These are phyloP conservation scores for Chaetomium globosum DNA, from an alignment of 2,329 filamentous ascomycete genomes.

Conservation along the genomic window DNA sequence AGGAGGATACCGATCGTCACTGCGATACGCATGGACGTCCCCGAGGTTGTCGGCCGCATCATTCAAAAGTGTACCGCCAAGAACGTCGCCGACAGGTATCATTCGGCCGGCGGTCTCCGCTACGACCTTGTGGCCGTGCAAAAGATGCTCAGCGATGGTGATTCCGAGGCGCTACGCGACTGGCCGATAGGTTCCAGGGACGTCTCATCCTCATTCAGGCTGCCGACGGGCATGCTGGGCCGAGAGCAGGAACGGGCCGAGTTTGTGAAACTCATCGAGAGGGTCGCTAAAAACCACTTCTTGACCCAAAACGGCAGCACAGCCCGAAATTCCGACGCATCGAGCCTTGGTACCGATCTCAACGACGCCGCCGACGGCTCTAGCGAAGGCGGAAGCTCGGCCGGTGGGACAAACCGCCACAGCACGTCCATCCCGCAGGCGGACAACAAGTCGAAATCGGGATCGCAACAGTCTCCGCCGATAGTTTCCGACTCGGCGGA, in stretches of 20 bases:
- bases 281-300: conserved; percentile 68
- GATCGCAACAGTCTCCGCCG: conserved; percentile 47
- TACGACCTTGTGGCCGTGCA: conserved; percentile 77
- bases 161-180: conserved; percentile 68
- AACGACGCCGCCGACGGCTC: conserved; percentile 56
- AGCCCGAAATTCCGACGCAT: conserved; percentile 57
- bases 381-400: conserved; percentile 63
- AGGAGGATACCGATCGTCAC: conserved; percentile 77
- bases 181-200: conserved; percentile 82
- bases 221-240: conserved; percentile 81
- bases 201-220: conserved; percentile 87
- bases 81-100: conserved; percentile 82
- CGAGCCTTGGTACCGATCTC: conserved; percentile 56
- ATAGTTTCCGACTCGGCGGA: conserved; percentile 45
- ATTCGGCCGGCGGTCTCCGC: conserved; percentile 83
- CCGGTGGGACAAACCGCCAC: conserved; percentile 53
- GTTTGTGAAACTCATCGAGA: conserved; percentile 75
- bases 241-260: conserved; percentile 70
- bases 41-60: conserved; percentile 77
- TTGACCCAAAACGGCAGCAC: conserved; percentile 48
- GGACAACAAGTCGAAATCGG: conserved; percentile 48
- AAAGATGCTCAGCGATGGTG: conserved; percentile 72
- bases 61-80: conserved; percentile 93
- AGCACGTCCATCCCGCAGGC: conserved; percentile 55
- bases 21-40: conserved; percentile 76